phyloP scores from a whole-genome alignment of 108 stramenopile genomes.

The Skeletonema costatum region DNA sequence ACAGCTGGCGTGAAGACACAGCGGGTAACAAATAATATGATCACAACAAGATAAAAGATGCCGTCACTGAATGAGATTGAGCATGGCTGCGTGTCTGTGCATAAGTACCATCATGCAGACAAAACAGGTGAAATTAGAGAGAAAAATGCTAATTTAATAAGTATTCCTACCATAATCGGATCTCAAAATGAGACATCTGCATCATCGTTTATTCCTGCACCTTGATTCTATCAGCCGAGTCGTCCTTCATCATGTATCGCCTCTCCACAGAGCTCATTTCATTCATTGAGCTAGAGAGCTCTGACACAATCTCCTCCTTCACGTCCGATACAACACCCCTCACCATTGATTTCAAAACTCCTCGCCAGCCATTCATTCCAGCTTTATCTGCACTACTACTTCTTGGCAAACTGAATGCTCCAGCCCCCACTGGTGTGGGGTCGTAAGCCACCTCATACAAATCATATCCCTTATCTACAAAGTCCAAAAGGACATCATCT shows the following conservation, averaged over 20 bases:
- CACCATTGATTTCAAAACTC: slow-evolving; percentile 37
- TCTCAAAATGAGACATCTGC: too few species aligned
- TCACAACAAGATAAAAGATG: too few species aligned
- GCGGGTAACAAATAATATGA: too few species aligned
- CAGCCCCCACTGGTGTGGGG: slow-evolving; percentile 20
- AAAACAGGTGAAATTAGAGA: too few species aligned
- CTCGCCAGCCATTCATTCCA: slow-evolving; percentile 38
- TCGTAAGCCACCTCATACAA: slow-evolving; percentile 69
- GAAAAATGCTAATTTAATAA: too few species aligned
- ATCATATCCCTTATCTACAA: slow-evolving; percentile 73
- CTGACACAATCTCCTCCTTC: slow-evolving; percentile 48
- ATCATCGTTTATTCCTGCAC: background rate
- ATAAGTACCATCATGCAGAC: too few species aligned
- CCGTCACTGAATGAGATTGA: too few species aligned
- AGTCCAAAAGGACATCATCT: slow-evolving; percentile 82
- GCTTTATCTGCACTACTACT: slow-evolving; percentile 1
- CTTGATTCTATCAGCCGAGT: slow-evolving; percentile 33
- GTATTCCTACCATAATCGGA: too few species aligned
- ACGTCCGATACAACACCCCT: slow-evolving; percentile 53
- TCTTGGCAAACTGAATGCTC: slow-evolving; percentile 24
- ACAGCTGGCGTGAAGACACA: too few species aligned
- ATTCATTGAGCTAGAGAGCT: slow-evolving; percentile 25
- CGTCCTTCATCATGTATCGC: slow-evolving; percentile 64
- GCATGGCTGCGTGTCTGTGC: too few species aligned
- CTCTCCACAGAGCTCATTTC: slow-evolving; percentile 35